Conservation (phyloP, 169 alveolate genomes). For the Cyclospora cayetanensis region DNA sequence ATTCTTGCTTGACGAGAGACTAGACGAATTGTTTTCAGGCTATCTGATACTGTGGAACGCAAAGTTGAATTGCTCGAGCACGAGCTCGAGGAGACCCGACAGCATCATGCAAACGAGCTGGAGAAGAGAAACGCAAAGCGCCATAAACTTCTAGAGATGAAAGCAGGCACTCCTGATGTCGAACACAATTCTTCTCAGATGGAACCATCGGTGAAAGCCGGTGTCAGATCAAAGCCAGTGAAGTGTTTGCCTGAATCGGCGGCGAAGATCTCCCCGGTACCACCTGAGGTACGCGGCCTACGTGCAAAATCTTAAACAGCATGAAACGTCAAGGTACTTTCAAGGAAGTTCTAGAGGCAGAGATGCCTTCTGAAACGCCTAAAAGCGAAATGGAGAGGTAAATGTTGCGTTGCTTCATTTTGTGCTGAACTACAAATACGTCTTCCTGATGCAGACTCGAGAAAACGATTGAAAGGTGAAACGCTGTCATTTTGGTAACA, state of each 20-base stretch:
- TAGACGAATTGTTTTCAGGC: too few relatives aligned
- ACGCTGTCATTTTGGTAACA: too few relatives aligned
- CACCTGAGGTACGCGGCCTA: not conserved
- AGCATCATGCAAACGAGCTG: not conserved
- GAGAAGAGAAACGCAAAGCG: not conserved
- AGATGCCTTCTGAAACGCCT: not conserved
- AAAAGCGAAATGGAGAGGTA: constrained; percentile 39
- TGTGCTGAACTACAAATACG: not conserved
- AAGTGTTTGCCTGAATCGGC: constrained; percentile 2
- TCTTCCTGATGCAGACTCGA: not conserved
- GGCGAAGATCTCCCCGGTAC: not conserved
- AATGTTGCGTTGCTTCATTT: not conserved
- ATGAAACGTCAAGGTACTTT: not conserved
- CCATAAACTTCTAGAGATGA: not conserved
- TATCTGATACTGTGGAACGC: not conserved
- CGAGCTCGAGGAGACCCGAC: not conserved
- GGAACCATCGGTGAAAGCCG: not conserved
- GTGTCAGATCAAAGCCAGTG: not conserved
- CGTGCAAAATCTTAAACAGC: not conserved
- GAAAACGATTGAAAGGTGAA: constrained; percentile 24
- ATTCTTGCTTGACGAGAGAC: too few relatives aligned
- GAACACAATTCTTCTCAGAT: not conserved
- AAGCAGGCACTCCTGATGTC: not conserved
- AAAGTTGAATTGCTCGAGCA: not conserved
- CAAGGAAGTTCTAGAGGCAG: constrained; percentile 1